Base-by-base conservation (phyloP, 1,139 yeast genomes). In the Debaryomyces psychrophilus region DNA sequence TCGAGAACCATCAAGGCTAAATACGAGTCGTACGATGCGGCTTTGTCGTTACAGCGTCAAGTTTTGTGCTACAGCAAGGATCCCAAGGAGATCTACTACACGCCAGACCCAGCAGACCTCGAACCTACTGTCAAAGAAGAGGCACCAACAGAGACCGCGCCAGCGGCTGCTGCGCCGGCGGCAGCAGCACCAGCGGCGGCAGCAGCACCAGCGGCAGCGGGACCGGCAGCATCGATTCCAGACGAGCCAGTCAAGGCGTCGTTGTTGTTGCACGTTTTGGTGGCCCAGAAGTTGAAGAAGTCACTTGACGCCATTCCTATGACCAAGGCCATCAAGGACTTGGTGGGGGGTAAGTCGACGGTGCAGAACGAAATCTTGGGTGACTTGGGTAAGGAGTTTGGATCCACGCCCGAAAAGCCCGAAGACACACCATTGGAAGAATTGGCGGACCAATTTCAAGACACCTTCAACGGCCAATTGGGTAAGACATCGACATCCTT, bases 331-430 rank as follows among this genome's bases (percentile, higher is more conserved):
- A 89, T 93, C 67, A 93, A 93, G 72, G 99, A 93, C 64, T 80
- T 93, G 61, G 99, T 93, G 54, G 96, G 96, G 61, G 99, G 99
- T 76, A 93, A 93, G 69, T 93, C 99, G 25, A 93, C 99, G 31
- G 95, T 93, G 42, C 99, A 93, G 74, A 93, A 93, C 69, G 99
- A 93, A 77, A 93, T 93, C 58, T 81, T 93, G 60, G 99, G 99
- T 79, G 99, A 93, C 64, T 81, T 93, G 62, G 97, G 98, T 65
- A 93, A 93, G 71, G 99, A 93, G 73, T 93, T 93, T 62, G 98
- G 98, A 58, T 76, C 95, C 44, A 90, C 98, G 45, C 99, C 99
- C 40, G 99, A 93, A 73, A 93, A 93, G 73, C 98, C 99, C 52
- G 99, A 93, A 73, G 99, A 93, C 64, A 88, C 96, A 44, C 98